phyloP scores from a whole-genome alignment of 2,329 filamentous ascomycete genomes.

The Phyllosticta citribraziliensis region DNA sequence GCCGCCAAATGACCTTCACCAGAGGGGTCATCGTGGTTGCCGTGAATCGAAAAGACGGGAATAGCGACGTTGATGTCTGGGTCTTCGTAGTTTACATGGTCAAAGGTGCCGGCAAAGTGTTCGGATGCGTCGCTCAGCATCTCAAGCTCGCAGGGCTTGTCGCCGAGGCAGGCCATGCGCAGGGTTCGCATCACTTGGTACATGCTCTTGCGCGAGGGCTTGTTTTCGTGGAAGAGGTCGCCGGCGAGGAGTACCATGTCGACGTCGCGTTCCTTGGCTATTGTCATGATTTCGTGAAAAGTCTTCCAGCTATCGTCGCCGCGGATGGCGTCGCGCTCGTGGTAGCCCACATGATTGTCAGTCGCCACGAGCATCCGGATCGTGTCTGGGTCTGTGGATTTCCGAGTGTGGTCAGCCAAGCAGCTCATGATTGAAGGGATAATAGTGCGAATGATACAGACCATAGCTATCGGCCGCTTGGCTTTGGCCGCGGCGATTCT shows the following conservation, averaged over 20 bases:
- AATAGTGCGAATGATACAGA: not conserved
- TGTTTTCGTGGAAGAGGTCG: conserved; percentile 97
- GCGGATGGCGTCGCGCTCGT: conserved; percentile 86
- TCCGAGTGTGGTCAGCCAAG: not conserved
- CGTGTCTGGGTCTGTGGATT: conserved; percentile 54
- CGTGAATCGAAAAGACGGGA: conserved; percentile 95
- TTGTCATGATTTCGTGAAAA: conserved; percentile 88
- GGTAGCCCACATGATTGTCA: conserved; percentile 96
- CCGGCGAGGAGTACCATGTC: conserved; percentile 96
- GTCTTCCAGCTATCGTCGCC: conserved; percentile 94
- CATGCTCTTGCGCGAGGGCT: conserved; percentile 88
- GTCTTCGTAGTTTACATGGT: conserved; percentile 96
- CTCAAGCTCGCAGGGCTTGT: conserved; percentile 91
- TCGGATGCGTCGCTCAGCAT: conserved; percentile 89
- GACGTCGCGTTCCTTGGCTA: conserved; percentile 80
- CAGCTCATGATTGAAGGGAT: not conserved
- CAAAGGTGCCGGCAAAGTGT: conserved; percentile 68
- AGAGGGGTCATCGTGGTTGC: conserved; percentile 97
- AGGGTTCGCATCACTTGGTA: conserved; percentile 96
- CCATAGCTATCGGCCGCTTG: not conserved
- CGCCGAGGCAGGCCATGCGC: conserved; percentile 84
- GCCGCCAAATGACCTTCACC: conserved; percentile 89
- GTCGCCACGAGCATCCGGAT: conserved; percentile 92
- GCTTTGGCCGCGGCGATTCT: not conserved
- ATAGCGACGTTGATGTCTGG: conserved; percentile 95